Evolutionary conservation across 1,284 basidiomycete species (phyloP), one percentile per base, ranked within the genome.

Genomic region (Rhodotorula sp.): DNA sequence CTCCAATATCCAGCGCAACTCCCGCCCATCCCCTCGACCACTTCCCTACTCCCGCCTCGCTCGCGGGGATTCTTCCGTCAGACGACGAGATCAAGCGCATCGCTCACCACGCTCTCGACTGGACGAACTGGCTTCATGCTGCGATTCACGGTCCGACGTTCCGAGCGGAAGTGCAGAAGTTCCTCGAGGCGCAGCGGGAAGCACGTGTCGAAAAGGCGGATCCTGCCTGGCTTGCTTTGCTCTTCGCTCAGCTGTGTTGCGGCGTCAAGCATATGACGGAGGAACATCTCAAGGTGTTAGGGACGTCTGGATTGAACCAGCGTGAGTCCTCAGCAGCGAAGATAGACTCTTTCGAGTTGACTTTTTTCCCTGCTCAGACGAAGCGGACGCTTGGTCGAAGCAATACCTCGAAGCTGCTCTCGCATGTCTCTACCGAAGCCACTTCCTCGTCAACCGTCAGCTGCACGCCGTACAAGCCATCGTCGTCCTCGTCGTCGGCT

Each of bases 211-310:
- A 62, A 1, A 7, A 59, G 37, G 68, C 67, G 34, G 68, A 67
- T 40, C 64, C 64, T 47, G 63, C 68, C 22, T 72, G 68, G 68
- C 40, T 75, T 15, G 68, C 68, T 6, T 26, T 75, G 3, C 55
- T 70, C 30, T 75, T 68, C 30, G 61, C 66, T 1, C 54, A 72
- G 20, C 54, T 72, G 7, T 68, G 68, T 31, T 67, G 68, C 54
- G 71, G 71, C 1, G 34, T 69, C 20, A 67, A 67, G 54, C 69
- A 74, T 28, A 71, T 71, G 72, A 50, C 59, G 26, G 26, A 31
- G 16, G 48, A 63, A 10, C 69, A 71, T 22, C 59, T 34, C 10
- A 16, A 18, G 40, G 46, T 16, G 52, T 28, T 50, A 6, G 57
- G 50, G 4, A 40, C 50, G 4, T 30, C 30, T 2, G 68, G 71